phyloP scores from a whole-genome alignment of 2,329 filamentous ascomycete genomes.

The Ceratocystis huliohia region DNA sequence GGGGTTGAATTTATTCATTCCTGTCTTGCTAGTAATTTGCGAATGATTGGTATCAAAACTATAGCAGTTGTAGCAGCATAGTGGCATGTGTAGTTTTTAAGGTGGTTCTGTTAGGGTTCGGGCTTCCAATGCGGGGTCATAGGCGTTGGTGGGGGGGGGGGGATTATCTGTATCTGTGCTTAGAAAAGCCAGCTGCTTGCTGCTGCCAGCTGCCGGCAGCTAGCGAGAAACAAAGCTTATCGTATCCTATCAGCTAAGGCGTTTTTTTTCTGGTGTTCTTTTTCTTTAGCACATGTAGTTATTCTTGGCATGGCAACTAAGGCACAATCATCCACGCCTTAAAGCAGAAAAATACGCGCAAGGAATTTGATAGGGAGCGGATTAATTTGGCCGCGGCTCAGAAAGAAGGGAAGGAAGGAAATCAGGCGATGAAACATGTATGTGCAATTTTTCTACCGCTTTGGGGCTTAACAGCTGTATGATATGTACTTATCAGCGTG shows the following conservation, averaged over 20 bases:
- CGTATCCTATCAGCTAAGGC: too few species aligned
- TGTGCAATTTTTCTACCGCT: neutral
- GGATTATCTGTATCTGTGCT: too few species aligned
- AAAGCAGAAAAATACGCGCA: neutral
- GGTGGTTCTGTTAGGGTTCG: neutral
- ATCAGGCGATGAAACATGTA: constrained; percentile 2
- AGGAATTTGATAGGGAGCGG: neutral
- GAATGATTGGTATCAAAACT: too few species aligned
- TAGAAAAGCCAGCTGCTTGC: too few species aligned
- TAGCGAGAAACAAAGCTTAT: too few species aligned
- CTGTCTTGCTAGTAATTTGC: too few species aligned
- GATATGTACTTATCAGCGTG: neutral
- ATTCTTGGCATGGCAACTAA: neutral
- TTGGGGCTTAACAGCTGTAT: neutral
- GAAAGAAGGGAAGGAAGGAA: neutral
- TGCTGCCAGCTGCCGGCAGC: too few species aligned
- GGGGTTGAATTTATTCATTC: too few species aligned
- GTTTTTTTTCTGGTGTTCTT: too few species aligned
- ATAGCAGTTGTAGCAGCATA: too few species aligned
- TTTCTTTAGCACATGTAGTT: too few species aligned
- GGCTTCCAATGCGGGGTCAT: neutral
- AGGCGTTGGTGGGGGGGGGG: too few species aligned
- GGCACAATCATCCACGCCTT: neutral
- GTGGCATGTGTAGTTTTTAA: neutral
- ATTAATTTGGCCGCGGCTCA: neutral